Conservation (phyloP, 192 early-diverging fungal species). For the Entomortierella chlamydospora region DNA sequence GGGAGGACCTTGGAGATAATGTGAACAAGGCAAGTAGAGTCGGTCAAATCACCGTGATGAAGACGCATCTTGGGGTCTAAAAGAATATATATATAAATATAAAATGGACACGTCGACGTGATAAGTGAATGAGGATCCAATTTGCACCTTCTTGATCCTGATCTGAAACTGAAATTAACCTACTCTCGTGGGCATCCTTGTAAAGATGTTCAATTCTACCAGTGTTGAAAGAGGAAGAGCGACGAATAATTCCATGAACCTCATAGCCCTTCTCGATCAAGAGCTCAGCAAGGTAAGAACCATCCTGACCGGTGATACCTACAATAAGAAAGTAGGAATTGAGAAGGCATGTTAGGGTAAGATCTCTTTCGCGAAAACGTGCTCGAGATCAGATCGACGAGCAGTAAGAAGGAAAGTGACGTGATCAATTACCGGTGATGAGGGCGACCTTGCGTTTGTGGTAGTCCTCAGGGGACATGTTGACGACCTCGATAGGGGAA, state of each 20-base stretch:
- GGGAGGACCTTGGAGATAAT: slow-evolving; percentile 80
- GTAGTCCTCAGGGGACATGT: slow-evolving; percentile 66
- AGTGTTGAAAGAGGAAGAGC: slow-evolving; percentile 86
- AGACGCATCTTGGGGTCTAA: slow-evolving; percentile 75
- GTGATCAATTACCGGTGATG: slow-evolving; percentile 61
- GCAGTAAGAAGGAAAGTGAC: background rate
- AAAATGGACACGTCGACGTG: background rate
- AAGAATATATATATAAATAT: background rate
- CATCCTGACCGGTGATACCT: slow-evolving; percentile 87
- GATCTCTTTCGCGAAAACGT: background rate
- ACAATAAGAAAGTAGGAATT: background rate
- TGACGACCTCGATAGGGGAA: slow-evolving; percentile 47
- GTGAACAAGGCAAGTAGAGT: slow-evolving; percentile 80
- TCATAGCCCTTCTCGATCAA: slow-evolving; percentile 79
- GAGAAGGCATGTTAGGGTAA: too few species aligned
- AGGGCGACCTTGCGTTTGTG: slow-evolving; percentile 69
- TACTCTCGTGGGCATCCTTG: slow-evolving; percentile 74
- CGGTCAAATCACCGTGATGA: slow-evolving; percentile 84
- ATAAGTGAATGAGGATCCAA: slow-evolving; percentile 23
- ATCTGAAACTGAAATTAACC: background rate
- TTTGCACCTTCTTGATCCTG: too few species aligned
- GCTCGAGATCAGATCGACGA: background rate
- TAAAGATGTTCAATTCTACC: slow-evolving; percentile 83
- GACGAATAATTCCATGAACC: slow-evolving; percentile 83
- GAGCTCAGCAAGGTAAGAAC: slow-evolving; percentile 79